phyloP scores from a whole-genome alignment of 2,329 filamentous ascomycete genomes.

The Fusarium luffae region DNA sequence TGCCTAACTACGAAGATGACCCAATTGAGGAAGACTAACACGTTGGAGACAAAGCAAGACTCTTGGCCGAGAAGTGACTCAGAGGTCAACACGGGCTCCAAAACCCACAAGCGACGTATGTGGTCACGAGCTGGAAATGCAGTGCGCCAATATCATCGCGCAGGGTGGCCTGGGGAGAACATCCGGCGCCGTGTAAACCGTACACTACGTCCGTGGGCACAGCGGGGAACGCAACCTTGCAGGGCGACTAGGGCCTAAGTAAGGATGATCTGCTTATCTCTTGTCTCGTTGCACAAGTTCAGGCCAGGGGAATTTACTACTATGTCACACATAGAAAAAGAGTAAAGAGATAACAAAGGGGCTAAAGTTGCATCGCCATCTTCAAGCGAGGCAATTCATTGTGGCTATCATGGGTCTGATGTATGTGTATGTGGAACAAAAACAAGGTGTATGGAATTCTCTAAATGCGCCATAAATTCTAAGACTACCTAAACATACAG shows the following conservation, averaged over 20 bases:
- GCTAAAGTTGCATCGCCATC: background rate
- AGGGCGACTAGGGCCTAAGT: background rate
- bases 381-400: background rate
- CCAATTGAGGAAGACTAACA: constrained; percentile 48
- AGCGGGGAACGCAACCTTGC: constrained; percentile 23
- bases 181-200: constrained; percentile 15
- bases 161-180: constrained; percentile 16
- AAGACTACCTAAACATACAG: background rate
- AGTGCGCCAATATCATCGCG: constrained; percentile 26
- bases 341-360: constrained; percentile 16
- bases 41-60: constrained; percentile 15
- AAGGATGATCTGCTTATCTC: constrained; percentile 19
- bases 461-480: constrained; percentile 13
- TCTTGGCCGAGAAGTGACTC: constrained; percentile 5
- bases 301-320: constrained; percentile 2
- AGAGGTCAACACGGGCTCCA: background rate
- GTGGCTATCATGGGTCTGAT: constrained; percentile 4
- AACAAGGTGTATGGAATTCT: constrained; percentile 10
- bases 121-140: constrained; percentile 30
- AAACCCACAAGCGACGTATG: constrained; percentile 19
- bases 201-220: background rate
- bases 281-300: constrained; percentile 16
- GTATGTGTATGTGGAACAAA: constrained; percentile 13
- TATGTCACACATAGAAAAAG: constrained; percentile 15
- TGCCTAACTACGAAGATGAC: constrained; percentile 50